Conservation (phyloP, 2,329 filamentous ascomycete genomes). For the Ascocoryne sarcoides region DNA sequence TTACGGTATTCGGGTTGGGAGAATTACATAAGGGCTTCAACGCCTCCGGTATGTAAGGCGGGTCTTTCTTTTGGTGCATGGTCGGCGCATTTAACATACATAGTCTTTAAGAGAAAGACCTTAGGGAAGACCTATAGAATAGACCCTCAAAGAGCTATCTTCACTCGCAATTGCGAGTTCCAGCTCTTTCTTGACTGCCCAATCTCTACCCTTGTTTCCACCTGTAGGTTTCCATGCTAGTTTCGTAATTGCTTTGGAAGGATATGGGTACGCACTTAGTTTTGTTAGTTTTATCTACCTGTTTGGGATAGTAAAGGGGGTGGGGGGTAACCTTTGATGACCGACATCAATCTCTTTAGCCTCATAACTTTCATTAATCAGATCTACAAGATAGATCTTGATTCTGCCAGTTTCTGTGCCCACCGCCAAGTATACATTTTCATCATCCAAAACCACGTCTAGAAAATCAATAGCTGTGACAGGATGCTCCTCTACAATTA, state of each 20-base stretch:
- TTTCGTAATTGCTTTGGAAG: conserved; percentile 35
- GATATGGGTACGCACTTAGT: conserved; percentile 38
- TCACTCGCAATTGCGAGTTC: conserved; percentile 37
- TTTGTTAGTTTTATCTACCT: not conserved
- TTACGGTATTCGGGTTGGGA: conserved; percentile 1
- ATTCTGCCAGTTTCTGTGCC: conserved; percentile 42
- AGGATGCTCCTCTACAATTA: conserved; percentile 44
- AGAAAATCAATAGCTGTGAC: conserved; percentile 67
- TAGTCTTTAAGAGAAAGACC: not conserved
- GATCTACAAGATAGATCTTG: conserved; percentile 19
- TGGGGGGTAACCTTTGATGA: conserved; percentile 11
- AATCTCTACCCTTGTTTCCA: conserved; percentile 2
- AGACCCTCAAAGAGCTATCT: conserved; percentile 52
- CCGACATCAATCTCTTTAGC: conserved; percentile 13
- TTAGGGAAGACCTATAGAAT: conserved; percentile 28
- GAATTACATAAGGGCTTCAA: conserved; percentile 16
- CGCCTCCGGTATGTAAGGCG: conserved; percentile 14
- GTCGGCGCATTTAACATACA: conserved; percentile 26
- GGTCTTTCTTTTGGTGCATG: too few species aligned
- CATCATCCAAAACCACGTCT: conserved; percentile 24
- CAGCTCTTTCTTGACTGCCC: conserved; percentile 6
- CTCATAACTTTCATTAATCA: conserved; percentile 24
- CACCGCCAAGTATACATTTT: conserved; percentile 39
- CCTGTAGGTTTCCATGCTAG: conserved; percentile 56
- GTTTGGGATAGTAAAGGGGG: not conserved